Conservation (phyloP, 176 grass and related monocot species). For the Dendrocalamus sinicus region DNA sequence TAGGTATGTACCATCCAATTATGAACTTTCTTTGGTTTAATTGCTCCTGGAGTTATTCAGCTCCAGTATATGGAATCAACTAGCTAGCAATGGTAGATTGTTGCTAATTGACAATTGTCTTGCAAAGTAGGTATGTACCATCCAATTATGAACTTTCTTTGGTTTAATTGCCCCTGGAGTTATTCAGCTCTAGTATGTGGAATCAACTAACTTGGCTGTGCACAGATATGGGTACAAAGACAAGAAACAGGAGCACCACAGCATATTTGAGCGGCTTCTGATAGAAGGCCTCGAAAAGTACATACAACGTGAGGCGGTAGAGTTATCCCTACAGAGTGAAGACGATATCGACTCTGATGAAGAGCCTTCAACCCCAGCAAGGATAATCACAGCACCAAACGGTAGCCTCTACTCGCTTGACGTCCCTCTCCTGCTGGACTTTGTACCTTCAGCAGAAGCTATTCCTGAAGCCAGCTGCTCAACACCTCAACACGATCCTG, state of each 20-base stretch:
- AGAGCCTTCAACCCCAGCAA: slow-evolving; percentile 57
- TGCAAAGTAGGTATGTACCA: slow-evolving; percentile 8
- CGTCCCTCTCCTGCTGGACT: slow-evolving; percentile 75
- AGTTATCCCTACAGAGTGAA: slow-evolving; percentile 83
- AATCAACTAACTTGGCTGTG: slow-evolving; percentile 23
- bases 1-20: slow-evolving; percentile 18
- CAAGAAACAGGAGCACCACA: slow-evolving; percentile 74
- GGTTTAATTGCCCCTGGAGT: background rate
- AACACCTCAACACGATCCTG: slow-evolving; percentile 41
- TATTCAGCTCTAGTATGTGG: slow-evolving; percentile 11
- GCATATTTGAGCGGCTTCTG: slow-evolving; percentile 77
- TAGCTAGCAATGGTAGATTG: background rate
- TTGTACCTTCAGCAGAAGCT: slow-evolving; percentile 34
- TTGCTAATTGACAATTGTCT: background rate
- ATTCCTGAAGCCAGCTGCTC: slow-evolving; percentile 71
- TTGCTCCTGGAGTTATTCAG: slow-evolving; percentile 4
- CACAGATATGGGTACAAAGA: slow-evolving; percentile 97
- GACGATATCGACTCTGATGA: slow-evolving; percentile 66
- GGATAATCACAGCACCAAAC: slow-evolving; percentile 70
- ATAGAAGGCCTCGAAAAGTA: slow-evolving; percentile 86
- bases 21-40: background rate
- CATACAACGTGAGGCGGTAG: slow-evolving; percentile 80
- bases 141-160: slow-evolving; percentile 1
- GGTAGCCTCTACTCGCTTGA: slow-evolving; percentile 74
- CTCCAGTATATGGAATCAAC: slow-evolving; percentile 5